Evolutionary conservation across 2,329 filamentous ascomycete species (phyloP).

Genomic region (Graphium sp.): DNA sequence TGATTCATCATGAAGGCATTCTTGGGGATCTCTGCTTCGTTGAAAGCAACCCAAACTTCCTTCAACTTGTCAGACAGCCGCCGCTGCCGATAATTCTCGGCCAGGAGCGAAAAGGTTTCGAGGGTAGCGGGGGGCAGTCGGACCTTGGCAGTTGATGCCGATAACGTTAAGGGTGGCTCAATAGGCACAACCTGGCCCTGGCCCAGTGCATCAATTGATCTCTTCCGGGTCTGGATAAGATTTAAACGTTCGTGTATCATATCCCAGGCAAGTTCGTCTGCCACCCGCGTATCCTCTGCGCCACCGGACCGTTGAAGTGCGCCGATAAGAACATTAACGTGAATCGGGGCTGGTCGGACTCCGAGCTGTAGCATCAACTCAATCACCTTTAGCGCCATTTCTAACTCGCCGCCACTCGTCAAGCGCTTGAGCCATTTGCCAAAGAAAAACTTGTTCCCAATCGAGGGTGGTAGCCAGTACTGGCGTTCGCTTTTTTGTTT

Average conservation of each 20-base stretch:
- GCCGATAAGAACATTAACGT: constrained; percentile 69
- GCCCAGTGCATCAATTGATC: background rate
- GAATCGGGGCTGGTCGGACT: constrained; percentile 52
- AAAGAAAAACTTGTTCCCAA: constrained; percentile 65
- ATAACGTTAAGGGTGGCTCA: no score
- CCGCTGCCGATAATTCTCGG: constrained; percentile 53
- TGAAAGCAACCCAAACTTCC: constrained; percentile 44
- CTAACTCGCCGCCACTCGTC: constrained; percentile 53
- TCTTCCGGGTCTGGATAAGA: constrained; percentile 34
- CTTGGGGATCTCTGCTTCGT: constrained; percentile 44
- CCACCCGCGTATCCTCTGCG: constrained; percentile 35
- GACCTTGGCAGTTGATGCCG: no score
- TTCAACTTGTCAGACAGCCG: constrained; percentile 39
- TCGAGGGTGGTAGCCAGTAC: constrained; percentile 25
- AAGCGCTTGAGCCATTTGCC: constrained; percentile 80
- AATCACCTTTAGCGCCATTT: constrained; percentile 56
- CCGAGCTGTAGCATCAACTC: constrained; percentile 57
- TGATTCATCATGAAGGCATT: constrained; percentile 70
- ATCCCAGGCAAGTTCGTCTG: constrained; percentile 54
- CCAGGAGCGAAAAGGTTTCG: constrained; percentile 63
- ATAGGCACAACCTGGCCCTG: no score
- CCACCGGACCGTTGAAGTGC: constrained; percentile 55
- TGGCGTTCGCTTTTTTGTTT: constrained; percentile 17
- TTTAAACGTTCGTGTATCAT: constrained; percentile 58
- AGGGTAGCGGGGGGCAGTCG: constrained; percentile 49